Conservation (phyloP, 352 stramenopile genomes). For the Globisporangium alternatum region DNA sequence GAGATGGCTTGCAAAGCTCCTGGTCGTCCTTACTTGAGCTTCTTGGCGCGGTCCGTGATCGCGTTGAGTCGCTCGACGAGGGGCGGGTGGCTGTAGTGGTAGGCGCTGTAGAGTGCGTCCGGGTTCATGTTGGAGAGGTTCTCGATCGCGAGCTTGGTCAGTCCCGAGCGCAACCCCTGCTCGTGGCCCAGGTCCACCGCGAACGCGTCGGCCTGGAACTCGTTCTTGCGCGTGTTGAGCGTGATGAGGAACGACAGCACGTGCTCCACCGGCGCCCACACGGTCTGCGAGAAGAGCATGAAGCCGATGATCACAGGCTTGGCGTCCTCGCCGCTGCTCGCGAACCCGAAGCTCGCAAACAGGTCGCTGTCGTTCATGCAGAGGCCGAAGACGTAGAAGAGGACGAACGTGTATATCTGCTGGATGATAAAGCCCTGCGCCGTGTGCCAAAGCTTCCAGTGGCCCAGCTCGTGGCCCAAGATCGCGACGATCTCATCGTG, state of each 20-base stretch:
- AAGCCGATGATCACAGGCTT: slow-evolving; percentile 81
- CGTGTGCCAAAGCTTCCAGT: slow-evolving; percentile 97
- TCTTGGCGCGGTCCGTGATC: slow-evolving; percentile 77
- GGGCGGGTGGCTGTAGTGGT: slow-evolving; percentile 97
- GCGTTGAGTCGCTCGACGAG: slow-evolving; percentile 94
- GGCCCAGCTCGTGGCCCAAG: slow-evolving; percentile 94
- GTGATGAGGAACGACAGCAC: slow-evolving; percentile 71
- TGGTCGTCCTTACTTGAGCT: slow-evolving; percentile 35
- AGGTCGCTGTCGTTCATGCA: slow-evolving; percentile 80
- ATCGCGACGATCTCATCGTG: slow-evolving; percentile 95
- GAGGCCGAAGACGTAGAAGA: slow-evolving; percentile 77
- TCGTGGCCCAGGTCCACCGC: slow-evolving; percentile 91
- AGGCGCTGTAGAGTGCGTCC: slow-evolving; percentile 92
- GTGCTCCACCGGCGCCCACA: slow-evolving; percentile 82
- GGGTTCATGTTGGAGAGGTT: slow-evolving; percentile 97
- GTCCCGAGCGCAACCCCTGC: slow-evolving; percentile 88
- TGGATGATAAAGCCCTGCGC: slow-evolving; percentile 92
- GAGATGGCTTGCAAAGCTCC: not conserved
- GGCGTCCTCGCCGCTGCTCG: not conserved
- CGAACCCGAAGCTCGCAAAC: slow-evolving; percentile 82
- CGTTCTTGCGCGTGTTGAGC: slow-evolving; percentile 76
- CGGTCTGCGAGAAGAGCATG: slow-evolving; percentile 78
- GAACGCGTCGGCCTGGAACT: slow-evolving; percentile 93
- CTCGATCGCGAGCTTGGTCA: slow-evolving; percentile 97
- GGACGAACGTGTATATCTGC: slow-evolving; percentile 80